Evolutionary conservation across 805 yeast species (phyloP), one percentile per base, ranked within the genome.

Genomic region (Komagataella pseudopastoris): DNA sequence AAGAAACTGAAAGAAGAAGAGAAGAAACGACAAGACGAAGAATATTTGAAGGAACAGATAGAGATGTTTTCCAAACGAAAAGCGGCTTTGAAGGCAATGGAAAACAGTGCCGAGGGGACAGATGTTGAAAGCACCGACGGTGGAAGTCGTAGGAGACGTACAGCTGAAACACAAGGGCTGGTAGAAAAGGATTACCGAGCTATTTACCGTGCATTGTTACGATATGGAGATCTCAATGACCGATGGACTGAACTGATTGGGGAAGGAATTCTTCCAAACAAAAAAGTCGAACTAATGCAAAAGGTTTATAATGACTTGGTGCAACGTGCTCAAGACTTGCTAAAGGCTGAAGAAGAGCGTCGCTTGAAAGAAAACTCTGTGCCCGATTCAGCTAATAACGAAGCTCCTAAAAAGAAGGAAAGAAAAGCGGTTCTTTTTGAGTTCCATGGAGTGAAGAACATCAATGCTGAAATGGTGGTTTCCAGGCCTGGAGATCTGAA

Each of bases 341-440:
- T 85, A 10, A 72, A 74, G 22, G 77, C 71, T 45, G 95, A 84
- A 60, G 95, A 84, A 52, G 72, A 69, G 6, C 76, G 83, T 55
- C 77, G 93, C 54, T 58, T 69, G 4, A 73, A 74, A 51, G 90
- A 85, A 59, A 72, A 69, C 51, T 76, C 76, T 46, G 90, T 85
- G 0, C 57, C 62, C 52, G 81, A 76, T 46, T 82, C 77, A 61
- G 78, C 72, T 54, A 75, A 70, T 44, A 65, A 47, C 60, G 49
- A 46, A 20, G 36, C 45, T 17, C 47, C 51, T 6, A 84, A 85
- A 61, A 80, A 83, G 65, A 85, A 82, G 62, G 96, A 90, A 60
- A 85, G 88, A 67, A 88, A 85, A 66, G 97, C 97, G 0, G 83
- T 89, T 16, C 67, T 91, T 49, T 90, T 93, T 65, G 95, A 88